Base-by-base conservation (phyloP, 2,329 filamentous ascomycete species). In the Aureobasidium sp. region DNA sequence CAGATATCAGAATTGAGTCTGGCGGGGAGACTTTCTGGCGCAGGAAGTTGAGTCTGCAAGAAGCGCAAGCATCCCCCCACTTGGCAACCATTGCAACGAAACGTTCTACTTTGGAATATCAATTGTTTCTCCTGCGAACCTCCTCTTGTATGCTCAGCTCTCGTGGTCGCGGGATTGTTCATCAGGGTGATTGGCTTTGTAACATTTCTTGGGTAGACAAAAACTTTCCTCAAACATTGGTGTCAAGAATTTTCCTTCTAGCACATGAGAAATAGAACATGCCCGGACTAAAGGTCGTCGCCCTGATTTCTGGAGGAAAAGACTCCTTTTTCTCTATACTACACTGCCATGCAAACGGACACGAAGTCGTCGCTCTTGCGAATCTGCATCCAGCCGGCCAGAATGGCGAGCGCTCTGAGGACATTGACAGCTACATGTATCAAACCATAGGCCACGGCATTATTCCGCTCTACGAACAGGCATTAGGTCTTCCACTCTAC, bases 391-490 rank as follows among this genome's bases (percentile, higher is more conserved):
- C 91, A 17, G 56, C 77, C 70, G 55, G 61, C 55, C 59, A 48
- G 26, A 74, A 72, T 32, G 72, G 74, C 5, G 78, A 82, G 39
- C 55, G 60, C 15, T 78, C 80, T 65, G 77, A 82, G 62, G 90
- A 97, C 73, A 82, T 96, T 68, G 91, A 99, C 75, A 97, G 92
- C 78, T 97, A 94, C 85, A 99, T 99, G 94, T 99, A 97, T 79
- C 94, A 99, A 79, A 99, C 94, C 3, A 90, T 97, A 64, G 94
- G 94, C 13, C 91, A 97, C 75, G 82, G 85, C 63, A 79, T 97
- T 20, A 87, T 97, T 62, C 91, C 92, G 2, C 82, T 96, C 17
- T 97, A 97, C 72, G 86, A 87, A 64, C 75, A 83, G 52, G 91
- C 90, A 37, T 86, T 96, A 1, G 85, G 82, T 0, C 80, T 97